These are phyloP conservation scores for Candida alai DNA, from an alignment of 805 yeast genomes.

Conservation along the genomic window DNA sequence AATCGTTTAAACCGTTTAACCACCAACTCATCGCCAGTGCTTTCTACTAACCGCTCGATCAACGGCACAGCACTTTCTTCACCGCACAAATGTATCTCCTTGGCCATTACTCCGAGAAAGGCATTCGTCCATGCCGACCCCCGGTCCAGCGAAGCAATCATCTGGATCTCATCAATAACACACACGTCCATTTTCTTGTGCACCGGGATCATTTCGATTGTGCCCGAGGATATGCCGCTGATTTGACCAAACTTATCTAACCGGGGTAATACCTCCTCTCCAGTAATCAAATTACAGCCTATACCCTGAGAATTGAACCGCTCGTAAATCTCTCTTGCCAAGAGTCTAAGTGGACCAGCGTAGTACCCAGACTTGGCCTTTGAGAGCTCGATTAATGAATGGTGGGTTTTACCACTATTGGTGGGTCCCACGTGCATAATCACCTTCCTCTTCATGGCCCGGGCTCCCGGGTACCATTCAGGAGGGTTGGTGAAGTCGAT, in stretches of 20 bases:
- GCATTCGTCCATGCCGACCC: conserved; percentile 97
- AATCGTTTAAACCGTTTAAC: conserved; percentile 70
- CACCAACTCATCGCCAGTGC: conserved; percentile 80
- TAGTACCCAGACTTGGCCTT: conserved; percentile 72
- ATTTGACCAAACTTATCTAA: conserved; percentile 63
- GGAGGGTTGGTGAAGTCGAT: conserved; percentile 36
- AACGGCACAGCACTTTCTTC: conserved; percentile 81
- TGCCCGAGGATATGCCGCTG: conserved; percentile 81
- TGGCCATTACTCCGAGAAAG: conserved; percentile 78
- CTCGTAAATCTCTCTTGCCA: conserved; percentile 90
- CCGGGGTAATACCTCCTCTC: conserved; percentile 85
- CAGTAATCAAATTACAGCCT: conserved; percentile 83
- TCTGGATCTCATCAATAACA: conserved; percentile 93
- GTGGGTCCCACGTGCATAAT: conserved; percentile 98
- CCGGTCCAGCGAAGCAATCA: conserved; percentile 75
- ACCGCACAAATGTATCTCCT: conserved; percentile 89
- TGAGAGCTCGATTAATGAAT: conserved; percentile 68
- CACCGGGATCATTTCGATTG: conserved; percentile 89
- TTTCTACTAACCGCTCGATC: conserved; percentile 50
- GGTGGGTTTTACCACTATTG: conserved; percentile 90
- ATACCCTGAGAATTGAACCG: conserved; percentile 63
- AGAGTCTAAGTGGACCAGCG: conserved; percentile 89
- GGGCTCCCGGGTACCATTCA: conserved; percentile 79
- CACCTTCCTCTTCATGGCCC: conserved; percentile 72
- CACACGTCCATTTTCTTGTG: conserved; percentile 73